Percentiles rank a stretch among this genome's conserved stretches.
Evolutionary conservation across 2,329 filamentous ascomycete species (phyloP).

Genomic region (Neoascochyta sp.): DNA sequence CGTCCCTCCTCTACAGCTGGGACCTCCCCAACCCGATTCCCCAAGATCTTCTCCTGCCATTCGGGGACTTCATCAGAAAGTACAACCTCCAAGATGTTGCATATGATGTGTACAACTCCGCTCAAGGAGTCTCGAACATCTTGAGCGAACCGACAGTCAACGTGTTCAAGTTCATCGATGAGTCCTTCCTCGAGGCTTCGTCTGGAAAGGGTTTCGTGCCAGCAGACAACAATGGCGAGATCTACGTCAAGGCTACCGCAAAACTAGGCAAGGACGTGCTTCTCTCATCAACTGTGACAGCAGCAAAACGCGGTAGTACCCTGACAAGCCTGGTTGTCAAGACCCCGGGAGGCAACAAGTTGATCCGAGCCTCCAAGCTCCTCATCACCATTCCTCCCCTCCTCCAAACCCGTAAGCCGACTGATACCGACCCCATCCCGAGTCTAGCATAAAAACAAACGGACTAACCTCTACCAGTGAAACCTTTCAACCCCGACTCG

Average conservation of each 20-base stretch:
- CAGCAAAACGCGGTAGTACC: slow-evolving; percentile 24
- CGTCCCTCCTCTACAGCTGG: slow-evolving; percentile 37
- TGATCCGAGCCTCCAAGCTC: slow-evolving; percentile 41
- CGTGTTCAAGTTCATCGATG: slow-evolving; percentile 3
- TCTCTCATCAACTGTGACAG: slow-evolving; percentile 14
- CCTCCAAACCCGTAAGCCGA: slow-evolving; percentile 25
- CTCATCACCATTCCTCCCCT: slow-evolving; percentile 44
- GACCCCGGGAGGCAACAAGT: slow-evolving; percentile 12
- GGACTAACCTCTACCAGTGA: no score
- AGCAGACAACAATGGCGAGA: slow-evolving; percentile 23
- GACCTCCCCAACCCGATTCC: slow-evolving; percentile 46
- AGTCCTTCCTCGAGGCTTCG: slow-evolving; percentile 3
- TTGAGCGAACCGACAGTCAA: slow-evolving; percentile 42
- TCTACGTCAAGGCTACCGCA: slow-evolving; percentile 9
- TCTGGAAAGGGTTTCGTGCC: slow-evolving; percentile 7
- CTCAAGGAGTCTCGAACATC: slow-evolving; percentile 34
- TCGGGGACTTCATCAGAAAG: slow-evolving; percentile 49
- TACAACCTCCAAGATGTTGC: slow-evolving; percentile 46
- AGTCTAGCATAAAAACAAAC: no score
- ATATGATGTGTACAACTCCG: slow-evolving; percentile 27
- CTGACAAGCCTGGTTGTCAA: slow-evolving; percentile 9
- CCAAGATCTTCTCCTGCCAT: slow-evolving; percentile 49
- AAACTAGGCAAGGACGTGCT: slow-evolving; percentile 11
- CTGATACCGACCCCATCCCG: slow-evolving; percentile 9
- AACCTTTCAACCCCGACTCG: no score